These are phyloP conservation scores for Amanita phalloides DNA, from an alignment of 768 basidiomycete genomes.

Conservation along the genomic window DNA sequence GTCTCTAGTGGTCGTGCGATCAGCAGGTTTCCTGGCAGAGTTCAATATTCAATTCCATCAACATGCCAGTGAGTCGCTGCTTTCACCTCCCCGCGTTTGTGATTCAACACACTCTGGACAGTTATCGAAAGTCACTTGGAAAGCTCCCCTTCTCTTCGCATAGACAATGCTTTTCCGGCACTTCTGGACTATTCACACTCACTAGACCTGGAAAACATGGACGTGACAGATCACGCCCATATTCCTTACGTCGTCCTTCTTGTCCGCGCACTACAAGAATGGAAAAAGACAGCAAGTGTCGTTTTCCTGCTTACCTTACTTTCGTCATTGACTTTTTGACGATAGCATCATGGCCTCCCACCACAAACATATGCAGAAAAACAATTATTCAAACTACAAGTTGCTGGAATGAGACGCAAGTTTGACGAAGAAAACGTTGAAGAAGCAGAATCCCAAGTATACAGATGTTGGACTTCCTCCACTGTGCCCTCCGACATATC, in stretches of 20 bases:
- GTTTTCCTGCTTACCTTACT: neutral
- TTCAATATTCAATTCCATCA: conserved; percentile 86
- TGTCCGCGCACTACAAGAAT: conserved; percentile 71
- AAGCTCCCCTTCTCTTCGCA: conserved; percentile 60
- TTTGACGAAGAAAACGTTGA: conserved; percentile 96
- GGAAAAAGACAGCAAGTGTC: conserved; percentile 61
- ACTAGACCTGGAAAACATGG: conserved; percentile 70
- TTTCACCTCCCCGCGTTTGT: neutral
- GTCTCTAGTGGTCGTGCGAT: conserved; percentile 69
- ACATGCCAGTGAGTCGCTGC: conserved; percentile 55
- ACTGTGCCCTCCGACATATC: conserved; percentile 58
- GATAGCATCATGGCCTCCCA: conserved; percentile 55
- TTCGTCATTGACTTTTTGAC: neutral
- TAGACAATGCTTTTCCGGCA: conserved; percentile 82
- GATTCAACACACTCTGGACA: conserved; percentile 16
- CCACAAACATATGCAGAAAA: conserved; percentile 57
- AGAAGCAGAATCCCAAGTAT: conserved; percentile 84
- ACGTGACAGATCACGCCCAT: conserved; percentile 83
- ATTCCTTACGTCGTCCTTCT: conserved; percentile 87
- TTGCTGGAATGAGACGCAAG: conserved; percentile 60
- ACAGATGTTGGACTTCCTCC: conserved; percentile 59
- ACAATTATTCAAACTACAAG: conserved; percentile 60
- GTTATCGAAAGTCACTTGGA: conserved; percentile 89
- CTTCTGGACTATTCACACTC: conserved; percentile 63
- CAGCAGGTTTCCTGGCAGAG: conserved; percentile 84